Evolutionary conservation across 2,329 filamentous ascomycete species (phyloP).

Genomic region (Neofusicoccum sp.): DNA sequence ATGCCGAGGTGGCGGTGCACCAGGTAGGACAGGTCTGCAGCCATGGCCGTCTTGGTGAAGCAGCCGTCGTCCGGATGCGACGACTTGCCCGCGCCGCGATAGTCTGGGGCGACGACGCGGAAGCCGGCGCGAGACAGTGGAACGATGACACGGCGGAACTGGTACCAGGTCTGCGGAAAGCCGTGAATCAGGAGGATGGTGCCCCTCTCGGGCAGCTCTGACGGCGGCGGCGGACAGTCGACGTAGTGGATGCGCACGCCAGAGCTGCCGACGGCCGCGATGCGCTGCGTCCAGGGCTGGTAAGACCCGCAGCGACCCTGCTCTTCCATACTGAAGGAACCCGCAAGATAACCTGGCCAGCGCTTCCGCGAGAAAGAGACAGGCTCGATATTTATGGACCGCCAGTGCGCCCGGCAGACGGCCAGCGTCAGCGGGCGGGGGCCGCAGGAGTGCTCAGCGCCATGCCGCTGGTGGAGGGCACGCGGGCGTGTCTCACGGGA

Average conservation of each 20-base stretch:
- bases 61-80: constrained; percentile 35
- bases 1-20: constrained; percentile 34
- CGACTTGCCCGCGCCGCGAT: constrained; percentile 44
- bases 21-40: constrained; percentile 42
- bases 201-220: constrained; percentile 29
- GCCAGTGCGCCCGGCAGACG: no score
- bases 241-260: constrained; percentile 31
- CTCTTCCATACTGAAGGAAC: not conserved
- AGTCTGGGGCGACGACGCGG: constrained; percentile 46
- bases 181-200: constrained; percentile 52
- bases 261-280: constrained; percentile 13
- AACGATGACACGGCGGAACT: constrained; percentile 36
- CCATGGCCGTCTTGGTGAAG: constrained; percentile 47
- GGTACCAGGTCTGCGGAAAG: constrained; percentile 52
- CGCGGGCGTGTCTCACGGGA: not conserved
- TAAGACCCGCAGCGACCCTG: not conserved
- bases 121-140: constrained; percentile 40
- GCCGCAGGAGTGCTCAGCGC: not conserved
- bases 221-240: constrained; percentile 24
- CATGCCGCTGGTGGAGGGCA: not conserved
- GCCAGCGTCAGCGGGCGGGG: not conserved
- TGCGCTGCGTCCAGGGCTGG: not conserved
- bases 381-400: no score
- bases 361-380: no score
- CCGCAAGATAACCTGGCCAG: no score